Percentiles rank a stretch among this genome's conserved stretches.
Evolutionary conservation across 1,139 yeast genomes (phyloP).

Genomic region (Spathaspora sp.): DNA sequence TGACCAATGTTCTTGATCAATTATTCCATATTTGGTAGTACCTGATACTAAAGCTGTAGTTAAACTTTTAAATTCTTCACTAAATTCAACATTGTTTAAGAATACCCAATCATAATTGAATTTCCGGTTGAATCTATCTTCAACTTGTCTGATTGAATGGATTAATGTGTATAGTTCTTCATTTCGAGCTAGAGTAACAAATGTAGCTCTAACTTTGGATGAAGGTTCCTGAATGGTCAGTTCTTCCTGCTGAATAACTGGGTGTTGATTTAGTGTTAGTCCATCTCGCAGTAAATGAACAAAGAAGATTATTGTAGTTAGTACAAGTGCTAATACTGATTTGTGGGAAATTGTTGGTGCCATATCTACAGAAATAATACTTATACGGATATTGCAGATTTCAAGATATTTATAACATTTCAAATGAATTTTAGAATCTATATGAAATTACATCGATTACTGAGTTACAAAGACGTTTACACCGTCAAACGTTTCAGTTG

Average conservation of each 20-base stretch:
- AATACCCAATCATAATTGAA: constrained; percentile 80
- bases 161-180: constrained; percentile 64
- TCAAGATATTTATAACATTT: no score
- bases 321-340: no score
- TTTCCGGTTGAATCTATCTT: constrained; percentile 65
- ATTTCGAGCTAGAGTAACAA: constrained; percentile 60
- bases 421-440: no score
- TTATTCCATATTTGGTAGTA: constrained; percentile 53
- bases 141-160: constrained; percentile 26
- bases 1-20: constrained; percentile 66
- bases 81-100: constrained; percentile 46
- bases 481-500: no score
- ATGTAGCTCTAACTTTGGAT: constrained; percentile 52
- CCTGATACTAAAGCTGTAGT: constrained; percentile 54
- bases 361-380: no score
- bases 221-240: constrained; percentile 4
- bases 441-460: no score
- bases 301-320: no score
- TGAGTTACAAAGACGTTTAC: no score
- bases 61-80: constrained; percentile 42
- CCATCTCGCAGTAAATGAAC: no score
- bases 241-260: background rate
- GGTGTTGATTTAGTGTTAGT: no score
- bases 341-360: no score
- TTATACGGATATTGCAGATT: no score